These are phyloP conservation scores for Aspergillus aculeatinus DNA, from an alignment of 2,329 filamentous ascomycete genomes.

Conservation along the genomic window DNA sequence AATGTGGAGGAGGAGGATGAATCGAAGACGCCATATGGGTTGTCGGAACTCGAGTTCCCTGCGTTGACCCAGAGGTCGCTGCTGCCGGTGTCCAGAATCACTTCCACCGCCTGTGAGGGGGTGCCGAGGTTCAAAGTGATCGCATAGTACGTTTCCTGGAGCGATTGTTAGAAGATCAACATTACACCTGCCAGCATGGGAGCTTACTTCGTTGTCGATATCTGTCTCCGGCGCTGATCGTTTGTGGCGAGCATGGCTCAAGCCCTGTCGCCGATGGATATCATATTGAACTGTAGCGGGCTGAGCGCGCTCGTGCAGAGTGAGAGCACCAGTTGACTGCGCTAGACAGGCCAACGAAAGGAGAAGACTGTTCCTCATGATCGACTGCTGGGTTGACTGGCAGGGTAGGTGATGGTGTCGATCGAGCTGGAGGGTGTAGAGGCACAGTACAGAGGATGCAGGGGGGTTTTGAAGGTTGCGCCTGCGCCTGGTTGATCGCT, in stretches of 20 bases:
- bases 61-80: slow-evolving; percentile 67
- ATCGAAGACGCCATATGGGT: slow-evolving; percentile 63
- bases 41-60: slow-evolving; percentile 58
- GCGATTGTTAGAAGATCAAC: not conserved
- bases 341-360: slow-evolving; percentile 5
- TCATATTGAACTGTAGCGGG: slow-evolving; percentile 13
- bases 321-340: slow-evolving; percentile 3
- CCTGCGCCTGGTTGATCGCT: not conserved
- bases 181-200: not conserved
- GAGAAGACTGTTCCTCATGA: slow-evolving; percentile 9
- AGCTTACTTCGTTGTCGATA: not conserved
- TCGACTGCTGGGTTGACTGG: not conserved
- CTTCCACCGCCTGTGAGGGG: slow-evolving; percentile 50
- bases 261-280: slow-evolving; percentile 9
- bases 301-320: slow-evolving; percentile 12
- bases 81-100: slow-evolving; percentile 60
- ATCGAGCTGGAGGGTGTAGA: not conserved
- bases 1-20: slow-evolving; percentile 73
- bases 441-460: not conserved
- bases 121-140: slow-evolving; percentile 54
- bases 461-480: not conserved
- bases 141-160: slow-evolving; percentile 12
- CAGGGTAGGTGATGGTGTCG: not conserved
- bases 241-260: slow-evolving; percentile 2
- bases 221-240: slow-evolving; percentile 10